Evolutionary conservation across 2,329 filamentous ascomycete genomes (phyloP).

Genomic region (Ascocoryne sarcoides): DNA sequence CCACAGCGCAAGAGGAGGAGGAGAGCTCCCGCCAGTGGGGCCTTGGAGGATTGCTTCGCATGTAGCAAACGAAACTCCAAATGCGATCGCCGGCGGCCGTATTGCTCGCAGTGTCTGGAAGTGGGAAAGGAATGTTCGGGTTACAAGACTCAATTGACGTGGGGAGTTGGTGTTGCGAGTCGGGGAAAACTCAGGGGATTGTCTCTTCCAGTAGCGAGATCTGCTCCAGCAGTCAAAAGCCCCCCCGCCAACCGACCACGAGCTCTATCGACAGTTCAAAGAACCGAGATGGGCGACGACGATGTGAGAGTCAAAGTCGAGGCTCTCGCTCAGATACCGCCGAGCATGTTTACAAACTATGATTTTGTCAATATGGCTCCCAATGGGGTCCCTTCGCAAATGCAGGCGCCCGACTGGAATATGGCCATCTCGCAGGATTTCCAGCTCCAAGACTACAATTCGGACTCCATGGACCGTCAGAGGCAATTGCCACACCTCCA

Average conservation of each 20-base stretch:
- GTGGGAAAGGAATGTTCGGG: conserved; percentile 88
- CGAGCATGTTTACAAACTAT: conserved; percentile 29
- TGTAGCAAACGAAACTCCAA: conserved; percentile 76
- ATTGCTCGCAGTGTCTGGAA: conserved; percentile 91
- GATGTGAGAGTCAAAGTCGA: conserved; percentile 28
- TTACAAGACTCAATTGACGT: conserved; percentile 94
- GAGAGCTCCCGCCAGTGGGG: conserved; percentile 79
- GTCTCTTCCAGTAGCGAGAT: conserved; percentile 62
- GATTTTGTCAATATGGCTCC: conserved; percentile 33
- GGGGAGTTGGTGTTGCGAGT: conserved; percentile 92
- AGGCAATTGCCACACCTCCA: conserved; percentile 41
- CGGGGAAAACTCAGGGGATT: conserved; percentile 88
- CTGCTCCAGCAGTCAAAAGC: conserved; percentile 36
- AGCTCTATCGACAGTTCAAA: conserved; percentile 21
- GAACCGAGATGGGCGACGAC: conserved; percentile 18
- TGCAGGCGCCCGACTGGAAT: conserved; percentile 27
- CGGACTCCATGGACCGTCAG: conserved; percentile 19
- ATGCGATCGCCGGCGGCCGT: conserved; percentile 86
- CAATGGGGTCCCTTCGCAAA: conserved; percentile 19
- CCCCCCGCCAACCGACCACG: conserved; percentile 23
- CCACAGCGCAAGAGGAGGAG: conserved; percentile 59
- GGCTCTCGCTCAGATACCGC: conserved; percentile 13
- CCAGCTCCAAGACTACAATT: conserved; percentile 21
- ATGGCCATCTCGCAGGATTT: conserved; percentile 24
- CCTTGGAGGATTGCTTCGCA: conserved; percentile 89